phyloP scores from a whole-genome alignment of 2,329 filamentous ascomycete species.

The Nothophoma quercina region DNA sequence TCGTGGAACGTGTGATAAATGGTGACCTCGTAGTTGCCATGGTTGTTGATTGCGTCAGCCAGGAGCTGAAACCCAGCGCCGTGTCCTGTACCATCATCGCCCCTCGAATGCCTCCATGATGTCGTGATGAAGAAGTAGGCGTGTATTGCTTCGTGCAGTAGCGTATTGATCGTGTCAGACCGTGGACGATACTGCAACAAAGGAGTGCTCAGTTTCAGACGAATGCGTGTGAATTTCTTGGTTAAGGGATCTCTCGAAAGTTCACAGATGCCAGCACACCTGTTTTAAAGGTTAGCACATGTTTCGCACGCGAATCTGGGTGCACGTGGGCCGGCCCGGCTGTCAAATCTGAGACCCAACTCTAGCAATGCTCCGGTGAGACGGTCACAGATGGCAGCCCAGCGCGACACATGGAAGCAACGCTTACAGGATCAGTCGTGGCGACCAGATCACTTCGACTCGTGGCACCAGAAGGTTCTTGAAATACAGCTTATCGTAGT shows the following conservation, averaged over 20 bases:
- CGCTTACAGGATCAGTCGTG: conserved; percentile 52
- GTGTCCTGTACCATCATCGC: conserved; percentile 54
- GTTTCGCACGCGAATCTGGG: conserved; percentile 18
- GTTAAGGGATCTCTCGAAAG: conserved; percentile 49
- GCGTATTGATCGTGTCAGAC: conserved; percentile 53
- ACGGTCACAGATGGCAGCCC: conserved; percentile 13
- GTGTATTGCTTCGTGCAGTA: conserved; percentile 56
- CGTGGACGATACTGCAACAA: conserved; percentile 55
- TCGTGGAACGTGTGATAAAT: conserved; percentile 57
- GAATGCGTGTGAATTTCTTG: conserved; percentile 50
- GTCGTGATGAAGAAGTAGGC: conserved; percentile 58
- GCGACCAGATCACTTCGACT: conserved; percentile 55
- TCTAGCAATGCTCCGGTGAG: conserved; percentile 4
- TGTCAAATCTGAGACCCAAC: conserved; percentile 16
- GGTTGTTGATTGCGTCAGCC: conserved; percentile 55
- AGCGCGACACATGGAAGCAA: conserved; percentile 10
- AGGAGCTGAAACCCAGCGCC: conserved; percentile 53
- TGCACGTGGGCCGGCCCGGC: conserved; percentile 19
- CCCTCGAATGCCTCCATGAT: conserved; percentile 52
- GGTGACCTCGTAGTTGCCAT: conserved; percentile 52
- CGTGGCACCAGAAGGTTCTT: conserved; percentile 48
- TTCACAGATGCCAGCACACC: conserved; percentile 56
- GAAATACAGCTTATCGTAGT: conserved; percentile 55
- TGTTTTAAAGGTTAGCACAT: conserved; percentile 27
- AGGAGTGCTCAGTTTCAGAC: conserved; percentile 54